Evolutionary conservation across 2,329 filamentous ascomycete genomes (phyloP).

Genomic region (Cucurbitaria berberidis): DNA sequence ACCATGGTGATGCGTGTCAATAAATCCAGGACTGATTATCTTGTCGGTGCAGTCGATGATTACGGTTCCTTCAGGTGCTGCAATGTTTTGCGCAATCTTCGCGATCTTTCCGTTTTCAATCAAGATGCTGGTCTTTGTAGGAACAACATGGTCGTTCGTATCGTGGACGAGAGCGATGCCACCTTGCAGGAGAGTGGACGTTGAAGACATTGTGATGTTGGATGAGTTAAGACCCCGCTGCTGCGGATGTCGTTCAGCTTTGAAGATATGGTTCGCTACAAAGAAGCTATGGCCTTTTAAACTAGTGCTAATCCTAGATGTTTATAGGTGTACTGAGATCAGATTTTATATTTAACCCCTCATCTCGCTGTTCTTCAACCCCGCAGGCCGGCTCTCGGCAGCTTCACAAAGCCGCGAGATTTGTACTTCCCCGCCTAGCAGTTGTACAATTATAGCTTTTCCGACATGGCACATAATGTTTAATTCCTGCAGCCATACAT

Average conservation of each 20-base stretch:
- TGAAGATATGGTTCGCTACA: too few relatives aligned
- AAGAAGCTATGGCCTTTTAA: too few relatives aligned
- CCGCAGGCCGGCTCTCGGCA: too few relatives aligned
- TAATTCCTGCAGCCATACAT: too few relatives aligned
- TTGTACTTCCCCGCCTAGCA: background rate
- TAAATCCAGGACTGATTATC: conserved; percentile 59
- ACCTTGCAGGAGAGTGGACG: conserved; percentile 41
- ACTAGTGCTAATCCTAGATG: too few relatives aligned
- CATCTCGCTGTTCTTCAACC: background rate
- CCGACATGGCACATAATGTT: background rate
- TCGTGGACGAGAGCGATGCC: conserved; percentile 48
- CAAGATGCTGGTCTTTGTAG: conserved; percentile 40
- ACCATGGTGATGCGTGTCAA: conserved; percentile 60
- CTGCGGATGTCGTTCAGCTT: background rate
- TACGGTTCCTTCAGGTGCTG: conserved; percentile 41
- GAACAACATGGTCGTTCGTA: conserved; percentile 40
- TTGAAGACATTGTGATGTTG: background rate
- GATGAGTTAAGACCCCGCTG: background rate
- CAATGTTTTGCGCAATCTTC: conserved; percentile 39
- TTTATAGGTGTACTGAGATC: background rate
- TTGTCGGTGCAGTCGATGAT: conserved; percentile 58
- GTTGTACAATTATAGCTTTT: background rate
- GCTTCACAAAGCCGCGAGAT: too few relatives aligned
- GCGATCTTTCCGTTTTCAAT: conserved; percentile 44
- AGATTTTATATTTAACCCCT: background rate